Evolutionary conservation across 495 filamentous ascomycete genomes (phyloP).

Genomic region (Jackrogersella multiformis): DNA sequence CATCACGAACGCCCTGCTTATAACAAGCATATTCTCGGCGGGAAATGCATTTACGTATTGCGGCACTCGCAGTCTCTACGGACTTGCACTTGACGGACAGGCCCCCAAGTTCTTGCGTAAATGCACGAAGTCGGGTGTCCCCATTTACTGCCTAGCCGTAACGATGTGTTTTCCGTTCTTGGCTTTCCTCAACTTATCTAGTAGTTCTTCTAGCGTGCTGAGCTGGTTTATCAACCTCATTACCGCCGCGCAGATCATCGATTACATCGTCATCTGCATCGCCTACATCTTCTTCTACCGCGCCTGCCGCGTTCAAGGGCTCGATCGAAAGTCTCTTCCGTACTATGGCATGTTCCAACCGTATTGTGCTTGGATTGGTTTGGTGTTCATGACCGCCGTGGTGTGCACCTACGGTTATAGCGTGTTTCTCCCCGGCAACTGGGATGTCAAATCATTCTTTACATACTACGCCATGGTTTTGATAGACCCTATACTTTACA

Average conservation of each 20-base stretch:
- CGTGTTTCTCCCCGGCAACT: background rate
- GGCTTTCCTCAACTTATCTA: background rate
- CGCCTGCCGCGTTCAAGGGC: background rate
- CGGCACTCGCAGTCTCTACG: conserved; percentile 1
- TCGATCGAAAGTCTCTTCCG: background rate
- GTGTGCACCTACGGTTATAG: conserved; percentile 4
- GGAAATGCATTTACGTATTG: conserved; percentile 1
- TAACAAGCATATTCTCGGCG: background rate
- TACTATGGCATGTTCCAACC: conserved; percentile 1
- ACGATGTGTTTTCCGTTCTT: conserved; percentile 1
- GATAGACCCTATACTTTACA: background rate
- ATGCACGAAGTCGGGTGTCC: conserved; percentile 6
- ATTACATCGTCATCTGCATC: conserved; percentile 5
- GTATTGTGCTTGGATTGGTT: background rate
- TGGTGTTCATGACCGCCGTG: background rate
- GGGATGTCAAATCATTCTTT: conserved; percentile 5
- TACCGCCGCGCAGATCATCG: conserved; percentile 5
- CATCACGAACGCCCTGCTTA: background rate
- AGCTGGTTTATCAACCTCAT: conserved; percentile 2
- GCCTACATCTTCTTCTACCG: background rate
- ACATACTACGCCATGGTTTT: background rate
- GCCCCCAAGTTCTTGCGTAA: background rate
- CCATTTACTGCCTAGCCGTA: background rate
- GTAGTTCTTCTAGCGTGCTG: background rate
- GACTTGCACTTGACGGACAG: background rate